These are phyloP conservation scores for Citrus unshiu DNA, from an alignment of 345 rosid genomes.

Conservation along the genomic window DNA sequence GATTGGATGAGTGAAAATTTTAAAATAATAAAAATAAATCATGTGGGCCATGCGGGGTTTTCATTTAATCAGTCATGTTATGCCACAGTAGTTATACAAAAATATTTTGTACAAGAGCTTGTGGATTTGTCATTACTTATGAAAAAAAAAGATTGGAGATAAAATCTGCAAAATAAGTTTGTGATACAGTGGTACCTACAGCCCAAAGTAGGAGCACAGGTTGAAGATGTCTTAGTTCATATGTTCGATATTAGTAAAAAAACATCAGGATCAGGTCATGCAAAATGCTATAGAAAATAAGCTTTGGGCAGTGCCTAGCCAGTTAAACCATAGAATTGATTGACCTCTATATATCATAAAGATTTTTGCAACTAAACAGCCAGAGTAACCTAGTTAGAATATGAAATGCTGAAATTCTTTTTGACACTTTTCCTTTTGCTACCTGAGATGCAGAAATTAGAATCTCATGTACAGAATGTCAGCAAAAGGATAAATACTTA, in stretches of 20 bases:
- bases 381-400: neutral
- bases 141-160: neutral
- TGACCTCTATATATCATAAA: neutral
- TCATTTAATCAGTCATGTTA: too few relatives aligned
- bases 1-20: too few relatives aligned
- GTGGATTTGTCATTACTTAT: too few relatives aligned
- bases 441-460: neutral
- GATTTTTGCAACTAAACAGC: neutral
- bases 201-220: neutral
- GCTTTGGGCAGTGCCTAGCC: slow-evolving; percentile 8
- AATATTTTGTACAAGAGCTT: too few relatives aligned
- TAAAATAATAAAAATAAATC: too few relatives aligned
- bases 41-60: too few relatives aligned
- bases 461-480: slow-evolving; percentile 1
- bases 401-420: neutral
- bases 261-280: neutral
- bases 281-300: neutral
- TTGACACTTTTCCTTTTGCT: neutral
- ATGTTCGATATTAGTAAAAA: neutral
- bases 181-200: neutral
- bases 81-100: too few relatives aligned
- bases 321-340: neutral
- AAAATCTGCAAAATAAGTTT: neutral
- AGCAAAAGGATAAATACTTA: slow-evolving; percentile 38
- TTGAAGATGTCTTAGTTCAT: neutral